phyloP scores from a whole-genome alignment of 768 basidiomycete genomes.

The Suillus tomentosus region DNA sequence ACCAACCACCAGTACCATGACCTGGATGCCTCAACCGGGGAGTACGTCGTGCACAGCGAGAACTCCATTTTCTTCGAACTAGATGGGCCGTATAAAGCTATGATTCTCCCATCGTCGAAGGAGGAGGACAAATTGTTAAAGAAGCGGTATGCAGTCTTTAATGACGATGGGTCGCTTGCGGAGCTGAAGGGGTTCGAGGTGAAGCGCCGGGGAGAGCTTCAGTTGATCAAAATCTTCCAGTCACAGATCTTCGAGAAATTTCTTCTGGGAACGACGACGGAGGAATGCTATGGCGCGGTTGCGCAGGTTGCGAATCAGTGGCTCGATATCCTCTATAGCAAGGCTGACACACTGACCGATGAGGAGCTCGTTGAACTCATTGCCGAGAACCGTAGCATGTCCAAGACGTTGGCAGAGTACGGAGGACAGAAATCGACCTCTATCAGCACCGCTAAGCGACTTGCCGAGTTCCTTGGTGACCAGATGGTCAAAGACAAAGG shows the following conservation, averaged over 20 bases:
- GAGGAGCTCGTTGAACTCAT: constrained; percentile 97
- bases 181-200: constrained; percentile 99
- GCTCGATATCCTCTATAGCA: constrained; percentile 93
- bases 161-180: constrained; percentile 95
- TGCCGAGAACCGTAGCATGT: constrained; percentile 98
- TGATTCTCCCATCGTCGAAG: constrained; percentile 98
- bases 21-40: constrained; percentile 79
- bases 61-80: constrained; percentile 99
- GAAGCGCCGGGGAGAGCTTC: constrained; percentile 95
- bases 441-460: constrained; percentile 91
- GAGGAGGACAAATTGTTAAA: constrained; percentile 98
- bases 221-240: constrained; percentile 99
- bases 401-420: constrained; percentile 94
- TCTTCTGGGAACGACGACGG: constrained; percentile 86
- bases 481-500: constrained; percentile 99
- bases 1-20: constrained; percentile 99
- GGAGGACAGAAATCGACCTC: constrained; percentile 97
- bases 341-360: constrained; percentile 81
- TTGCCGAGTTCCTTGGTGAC: constrained; percentile 96
- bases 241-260: constrained; percentile 98
- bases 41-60: constrained; percentile 86
- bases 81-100: constrained; percentile 97
- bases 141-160: constrained; percentile 99
- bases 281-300: constrained; percentile 95
- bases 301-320: constrained; percentile 94